Percentiles rank a stretch among this genome's conserved stretches.
Conservation (phyloP, 768 basidiomycete species). For the Pleurotus tuoliensis region DNA sequence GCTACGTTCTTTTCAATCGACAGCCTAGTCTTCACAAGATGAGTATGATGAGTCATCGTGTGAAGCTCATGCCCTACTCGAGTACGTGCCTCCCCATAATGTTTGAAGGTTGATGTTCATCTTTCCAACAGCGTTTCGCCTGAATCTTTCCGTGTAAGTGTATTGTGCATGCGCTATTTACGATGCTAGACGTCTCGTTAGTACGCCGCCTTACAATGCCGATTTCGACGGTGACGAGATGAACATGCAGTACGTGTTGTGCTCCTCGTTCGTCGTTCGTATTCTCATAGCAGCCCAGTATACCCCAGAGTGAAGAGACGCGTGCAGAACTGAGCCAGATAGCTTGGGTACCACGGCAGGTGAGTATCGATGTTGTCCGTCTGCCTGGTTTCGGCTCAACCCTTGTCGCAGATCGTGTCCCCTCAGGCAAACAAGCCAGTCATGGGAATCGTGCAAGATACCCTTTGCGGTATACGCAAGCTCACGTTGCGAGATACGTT, state of each 20-base stretch:
- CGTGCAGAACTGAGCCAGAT: slow-evolving; percentile 97
- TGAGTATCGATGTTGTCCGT: slow-evolving; percentile 24
- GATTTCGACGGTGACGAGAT: slow-evolving; percentile 99
- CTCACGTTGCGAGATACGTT: slow-evolving; percentile 95
- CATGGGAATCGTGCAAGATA: slow-evolving; percentile 99
- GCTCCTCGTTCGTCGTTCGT: background rate
- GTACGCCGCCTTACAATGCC: slow-evolving; percentile 97
- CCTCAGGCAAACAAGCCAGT: slow-evolving; percentile 99
- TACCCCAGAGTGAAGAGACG: slow-evolving; percentile 98
- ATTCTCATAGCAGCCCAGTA: slow-evolving; percentile 40
- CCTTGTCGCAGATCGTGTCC: slow-evolving; percentile 77
- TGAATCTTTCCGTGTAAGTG: slow-evolving; percentile 95
- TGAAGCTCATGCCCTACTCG: slow-evolving; percentile 96
- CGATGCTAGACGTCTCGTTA: slow-evolving; percentile 27
- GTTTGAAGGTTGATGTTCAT: background rate
- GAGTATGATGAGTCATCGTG: slow-evolving; percentile 99
- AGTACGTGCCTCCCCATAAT: slow-evolving; percentile 50
- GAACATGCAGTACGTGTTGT: slow-evolving; percentile 94
- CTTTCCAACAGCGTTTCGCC: slow-evolving; percentile 72
- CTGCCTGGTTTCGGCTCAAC: background rate
- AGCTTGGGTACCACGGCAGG: slow-evolving; percentile 97
- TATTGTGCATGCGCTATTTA: slow-evolving; percentile 13
- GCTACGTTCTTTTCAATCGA: slow-evolving; percentile 94
- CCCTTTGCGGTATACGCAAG: slow-evolving; percentile 95
- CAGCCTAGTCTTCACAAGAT: slow-evolving; percentile 99